Evolutionary conservation across 2,329 filamentous ascomycete genomes (phyloP).

Genomic region (Lasiodiplodia citricola): DNA sequence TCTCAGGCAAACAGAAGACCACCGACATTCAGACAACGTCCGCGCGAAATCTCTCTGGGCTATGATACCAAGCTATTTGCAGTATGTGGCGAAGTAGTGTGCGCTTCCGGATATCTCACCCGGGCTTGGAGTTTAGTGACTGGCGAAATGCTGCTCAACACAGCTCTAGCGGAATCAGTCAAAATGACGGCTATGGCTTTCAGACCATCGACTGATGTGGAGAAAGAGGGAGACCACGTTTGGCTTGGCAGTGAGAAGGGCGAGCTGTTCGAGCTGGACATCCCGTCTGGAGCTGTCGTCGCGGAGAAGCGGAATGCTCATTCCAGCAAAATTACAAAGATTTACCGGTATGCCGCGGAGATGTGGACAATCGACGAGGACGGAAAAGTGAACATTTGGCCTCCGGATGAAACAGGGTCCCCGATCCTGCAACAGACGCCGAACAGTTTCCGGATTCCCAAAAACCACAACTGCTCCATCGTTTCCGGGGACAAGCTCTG

Average conservation of each 20-base stretch:
- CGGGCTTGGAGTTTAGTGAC: conserved; percentile 85
- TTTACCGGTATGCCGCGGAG: conserved; percentile 84
- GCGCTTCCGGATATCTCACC: conserved; percentile 84
- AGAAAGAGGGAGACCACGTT: conserved; percentile 78
- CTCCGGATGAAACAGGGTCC: conserved; percentile 73
- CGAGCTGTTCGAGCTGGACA: conserved; percentile 88
- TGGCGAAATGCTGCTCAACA: conserved; percentile 80
- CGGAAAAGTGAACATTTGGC: conserved; percentile 87
- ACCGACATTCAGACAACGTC: conserved; percentile 73
- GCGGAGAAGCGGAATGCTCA: conserved; percentile 74
- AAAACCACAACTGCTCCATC: conserved; percentile 86
- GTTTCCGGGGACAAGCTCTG: conserved; percentile 85
- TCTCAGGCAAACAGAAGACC: conserved; percentile 84
- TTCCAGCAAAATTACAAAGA: conserved; percentile 76
- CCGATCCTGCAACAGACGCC: conserved; percentile 78
- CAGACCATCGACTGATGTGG: conserved; percentile 77
- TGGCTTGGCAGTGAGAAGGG: conserved; percentile 92
- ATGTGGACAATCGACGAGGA: conserved; percentile 94
- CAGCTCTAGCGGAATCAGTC: conserved; percentile 69
- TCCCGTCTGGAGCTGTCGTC: conserved; percentile 73
- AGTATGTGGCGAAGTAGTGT: conserved; percentile 85
- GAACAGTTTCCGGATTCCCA: conserved; percentile 77
- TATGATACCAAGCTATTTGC: conserved; percentile 88
- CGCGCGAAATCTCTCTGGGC: conserved; percentile 78
- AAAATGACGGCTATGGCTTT: conserved; percentile 84